These are phyloP conservation scores for Periconia macrospinosa DNA, from an alignment of 2,329 filamentous ascomycete species.

Conservation along the genomic window DNA sequence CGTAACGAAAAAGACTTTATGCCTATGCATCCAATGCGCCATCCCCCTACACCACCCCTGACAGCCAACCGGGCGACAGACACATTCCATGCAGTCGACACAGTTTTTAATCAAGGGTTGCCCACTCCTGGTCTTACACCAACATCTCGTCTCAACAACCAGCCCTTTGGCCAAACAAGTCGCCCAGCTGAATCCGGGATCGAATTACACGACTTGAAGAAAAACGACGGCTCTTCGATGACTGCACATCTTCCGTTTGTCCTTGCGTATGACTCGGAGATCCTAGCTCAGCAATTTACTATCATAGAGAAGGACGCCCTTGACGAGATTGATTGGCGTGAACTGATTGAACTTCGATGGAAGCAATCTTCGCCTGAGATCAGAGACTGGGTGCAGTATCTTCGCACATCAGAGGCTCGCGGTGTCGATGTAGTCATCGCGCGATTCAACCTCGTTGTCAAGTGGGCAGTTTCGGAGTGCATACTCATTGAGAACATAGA, in stretches of 20 bases:
- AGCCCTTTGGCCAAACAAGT: slow-evolving; percentile 21
- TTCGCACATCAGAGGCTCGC: slow-evolving; percentile 70
- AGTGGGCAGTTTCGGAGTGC: slow-evolving; percentile 81
- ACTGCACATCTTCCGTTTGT: slow-evolving; percentile 72
- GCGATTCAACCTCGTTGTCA: slow-evolving; percentile 85
- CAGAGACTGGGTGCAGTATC: slow-evolving; percentile 80
- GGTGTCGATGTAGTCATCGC: slow-evolving; percentile 84
- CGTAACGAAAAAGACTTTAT: slow-evolving; percentile 34
- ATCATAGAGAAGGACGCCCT: slow-evolving; percentile 84
- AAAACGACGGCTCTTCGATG: slow-evolving; percentile 7
- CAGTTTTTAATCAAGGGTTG: slow-evolving; percentile 37
- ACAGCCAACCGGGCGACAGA: slow-evolving; percentile 39
- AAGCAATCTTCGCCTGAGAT: slow-evolving; percentile 69
- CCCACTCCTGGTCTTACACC: slow-evolving; percentile 44
- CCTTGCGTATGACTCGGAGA: slow-evolving; percentile 76
- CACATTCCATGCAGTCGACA: slow-evolving; percentile 20
- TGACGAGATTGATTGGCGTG: slow-evolving; percentile 86
- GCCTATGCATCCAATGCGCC: slow-evolving; percentile 38
- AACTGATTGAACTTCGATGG: slow-evolving; percentile 82
- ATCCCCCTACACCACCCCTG: slow-evolving; percentile 49
- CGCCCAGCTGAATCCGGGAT: slow-evolving; percentile 24
- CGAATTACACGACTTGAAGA: slow-evolving; percentile 23
- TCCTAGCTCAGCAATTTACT: slow-evolving; percentile 80
- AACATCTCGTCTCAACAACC: slow-evolving; percentile 29
- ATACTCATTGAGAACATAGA: slow-evolving; percentile 71